Evolutionary conservation across 371 early-diverging fungal species (phyloP).

Genomic region (Lichtheimia hyalospora): DNA sequence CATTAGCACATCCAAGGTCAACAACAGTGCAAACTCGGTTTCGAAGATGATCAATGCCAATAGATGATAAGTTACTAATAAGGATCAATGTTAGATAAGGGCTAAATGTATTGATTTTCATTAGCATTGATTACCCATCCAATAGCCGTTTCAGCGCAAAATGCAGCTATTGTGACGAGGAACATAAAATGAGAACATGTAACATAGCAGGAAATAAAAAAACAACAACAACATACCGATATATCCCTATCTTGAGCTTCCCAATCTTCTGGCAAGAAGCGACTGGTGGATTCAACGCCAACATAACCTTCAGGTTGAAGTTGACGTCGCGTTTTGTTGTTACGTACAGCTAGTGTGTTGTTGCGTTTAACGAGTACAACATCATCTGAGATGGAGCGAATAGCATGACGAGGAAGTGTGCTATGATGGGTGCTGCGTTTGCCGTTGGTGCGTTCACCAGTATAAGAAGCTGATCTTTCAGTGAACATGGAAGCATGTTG

Average conservation of each 20-base stretch:
- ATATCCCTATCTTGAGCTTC: constrained; percentile 16
- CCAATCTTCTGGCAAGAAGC: constrained; percentile 23
- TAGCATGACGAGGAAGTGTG: constrained; percentile 2
- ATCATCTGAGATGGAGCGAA: neutral
- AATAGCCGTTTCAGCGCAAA: constrained; percentile 21
- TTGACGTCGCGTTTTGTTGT: neutral
- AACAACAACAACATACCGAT: constrained; percentile 12
- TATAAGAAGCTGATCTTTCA: neutral
- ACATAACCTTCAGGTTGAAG: constrained; percentile 4
- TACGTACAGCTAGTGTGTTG: neutral
- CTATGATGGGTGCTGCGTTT: constrained; percentile 20
- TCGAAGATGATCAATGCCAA: neutral
- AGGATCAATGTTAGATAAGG: too few species aligned
- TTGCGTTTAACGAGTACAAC: neutral
- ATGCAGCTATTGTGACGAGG: constrained; percentile 13
- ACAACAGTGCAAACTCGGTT: constrained; percentile 6
- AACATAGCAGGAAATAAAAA: neutral
- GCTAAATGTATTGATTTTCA: neutral
- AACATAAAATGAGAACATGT: neutral
- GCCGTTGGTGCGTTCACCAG: neutral
- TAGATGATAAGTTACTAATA: too few species aligned
- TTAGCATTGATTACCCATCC: constrained; percentile 10
- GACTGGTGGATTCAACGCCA: constrained; percentile 23
- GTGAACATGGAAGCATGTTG: constrained; percentile 1
- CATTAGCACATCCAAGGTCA: constrained; percentile 24